A percentile compares a stretch with the other conserved stretches of the same genome.
Conservation (phyloP, 2,329 filamentous ascomycete genomes). For the Chaetomiaceae sp. region DNA sequence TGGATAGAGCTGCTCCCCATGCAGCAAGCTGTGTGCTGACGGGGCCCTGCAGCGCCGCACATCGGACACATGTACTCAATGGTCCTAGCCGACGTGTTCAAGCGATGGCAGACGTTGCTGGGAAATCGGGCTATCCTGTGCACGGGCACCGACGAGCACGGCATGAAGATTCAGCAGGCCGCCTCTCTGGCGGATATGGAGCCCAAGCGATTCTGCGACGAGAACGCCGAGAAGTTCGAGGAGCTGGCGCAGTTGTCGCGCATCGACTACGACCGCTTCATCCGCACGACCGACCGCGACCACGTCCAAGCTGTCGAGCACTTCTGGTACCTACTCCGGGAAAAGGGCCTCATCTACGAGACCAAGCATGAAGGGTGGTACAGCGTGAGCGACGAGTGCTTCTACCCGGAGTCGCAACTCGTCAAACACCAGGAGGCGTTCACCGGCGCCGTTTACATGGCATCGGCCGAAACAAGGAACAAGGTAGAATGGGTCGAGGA, state of each 20-base stretch:
- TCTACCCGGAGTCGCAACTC: constrained; percentile 76
- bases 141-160: constrained; percentile 96
- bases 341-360: constrained; percentile 75
- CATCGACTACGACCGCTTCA: constrained; percentile 78
- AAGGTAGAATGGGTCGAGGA: constrained; percentile 94
- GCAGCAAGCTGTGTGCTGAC: constrained; percentile 14
- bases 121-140: constrained; percentile 68
- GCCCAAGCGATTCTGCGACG: constrained; percentile 84
- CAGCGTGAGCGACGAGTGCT: constrained; percentile 92
- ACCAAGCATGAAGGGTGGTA: constrained; percentile 93
- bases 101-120: constrained; percentile 80
- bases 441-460: constrained; percentile 79
- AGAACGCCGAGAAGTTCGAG: constrained; percentile 74
- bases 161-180: constrained; percentile 92
- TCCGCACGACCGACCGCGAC: constrained; percentile 80
- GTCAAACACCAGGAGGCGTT: constrained; percentile 70
- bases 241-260: constrained; percentile 65
- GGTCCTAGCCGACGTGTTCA: constrained; percentile 84
- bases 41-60: constrained; percentile 65
- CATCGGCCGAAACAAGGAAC: constrained; percentile 80
- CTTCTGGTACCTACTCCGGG: constrained; percentile 78
- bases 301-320: constrained; percentile 83
- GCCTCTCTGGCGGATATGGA: constrained; percentile 65
- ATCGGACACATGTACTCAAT: constrained; percentile 93
- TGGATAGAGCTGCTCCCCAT: background rate